A percentile compares a stretch with the other conserved stretches of the same genome.
These are phyloP conservation scores for Coniella vitis DNA, from an alignment of 2,329 filamentous ascomycete species.

Conservation along the genomic window DNA sequence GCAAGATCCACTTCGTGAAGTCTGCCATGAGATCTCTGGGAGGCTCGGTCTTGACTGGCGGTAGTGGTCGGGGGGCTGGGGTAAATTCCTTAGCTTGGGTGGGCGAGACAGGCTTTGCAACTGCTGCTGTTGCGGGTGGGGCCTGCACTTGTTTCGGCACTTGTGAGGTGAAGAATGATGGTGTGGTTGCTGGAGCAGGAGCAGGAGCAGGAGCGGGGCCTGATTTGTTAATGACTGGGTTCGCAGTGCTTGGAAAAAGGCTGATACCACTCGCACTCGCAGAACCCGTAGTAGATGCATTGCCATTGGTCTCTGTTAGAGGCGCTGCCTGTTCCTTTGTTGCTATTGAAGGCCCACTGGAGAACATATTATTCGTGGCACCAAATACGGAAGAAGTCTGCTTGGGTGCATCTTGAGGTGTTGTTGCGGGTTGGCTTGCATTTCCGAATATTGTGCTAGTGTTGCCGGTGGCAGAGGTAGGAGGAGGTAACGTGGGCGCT, in stretches of 20 bases:
- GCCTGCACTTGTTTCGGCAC: not conserved
- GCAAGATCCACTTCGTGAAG: constrained; percentile 48
- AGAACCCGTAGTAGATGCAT: not conserved
- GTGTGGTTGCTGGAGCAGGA: not conserved
- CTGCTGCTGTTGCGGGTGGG: not conserved
- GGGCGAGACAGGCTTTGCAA: not conserved
- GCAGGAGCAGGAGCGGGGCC: not conserved
- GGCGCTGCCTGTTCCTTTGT: no score
- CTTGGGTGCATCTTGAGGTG: not conserved
- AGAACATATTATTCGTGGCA: not conserved
- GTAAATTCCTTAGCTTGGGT: constrained; percentile 1
- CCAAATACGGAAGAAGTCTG: not conserved
- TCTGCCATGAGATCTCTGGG: constrained; percentile 37
- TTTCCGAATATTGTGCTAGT: constrained; percentile 6
- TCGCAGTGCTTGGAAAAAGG: not conserved
- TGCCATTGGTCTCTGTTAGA: not conserved
- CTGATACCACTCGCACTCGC: not conserved
- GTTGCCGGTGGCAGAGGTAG: not conserved
- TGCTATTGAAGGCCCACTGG: no score
- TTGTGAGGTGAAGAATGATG: not conserved
- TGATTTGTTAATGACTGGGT: not conserved
- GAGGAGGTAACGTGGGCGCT: not conserved
- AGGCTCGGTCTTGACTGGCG: constrained; percentile 1
- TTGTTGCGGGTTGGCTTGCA: constrained; percentile 5
- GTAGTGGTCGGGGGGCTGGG: not conserved